These are phyloP conservation scores for Nymphaea colorata DNA, from an alignment of 164 flowering plant genomes.

Conservation along the genomic window DNA sequence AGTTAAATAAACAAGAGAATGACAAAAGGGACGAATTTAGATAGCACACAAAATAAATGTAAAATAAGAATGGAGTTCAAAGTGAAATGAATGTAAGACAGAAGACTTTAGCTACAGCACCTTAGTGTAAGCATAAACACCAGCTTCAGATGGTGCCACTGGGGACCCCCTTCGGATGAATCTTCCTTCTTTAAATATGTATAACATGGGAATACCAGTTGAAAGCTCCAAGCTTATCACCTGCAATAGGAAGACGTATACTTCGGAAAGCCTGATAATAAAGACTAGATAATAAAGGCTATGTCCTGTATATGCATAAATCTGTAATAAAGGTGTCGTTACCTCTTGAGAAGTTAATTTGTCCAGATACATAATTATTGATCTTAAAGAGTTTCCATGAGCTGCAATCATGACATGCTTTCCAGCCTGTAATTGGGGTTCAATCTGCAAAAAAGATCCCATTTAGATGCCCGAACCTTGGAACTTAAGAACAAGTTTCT, in stretches of 20 bases:
- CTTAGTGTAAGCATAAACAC: slow-evolving; percentile 96
- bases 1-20: too few relatives aligned
- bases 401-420: slow-evolving; percentile 97
- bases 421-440: slow-evolving; percentile 66
- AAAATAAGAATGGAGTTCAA: too few relatives aligned
- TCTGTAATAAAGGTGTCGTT: neutral
- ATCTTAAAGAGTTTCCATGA: slow-evolving; percentile 93
- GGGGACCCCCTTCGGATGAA: slow-evolving; percentile 96
- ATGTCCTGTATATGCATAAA: neutral
- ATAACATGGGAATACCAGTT: slow-evolving; percentile 96
- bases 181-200: slow-evolving; percentile 80
- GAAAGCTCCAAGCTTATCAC: slow-evolving; percentile 90
- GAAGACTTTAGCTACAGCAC: slow-evolving; percentile 18
- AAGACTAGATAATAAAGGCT: neutral
- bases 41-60: too few relatives aligned
- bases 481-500: neutral
- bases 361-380: slow-evolving; percentile 99
- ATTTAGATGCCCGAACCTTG: neutral
- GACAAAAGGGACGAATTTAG: too few relatives aligned
- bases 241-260: slow-evolving; percentile 20
- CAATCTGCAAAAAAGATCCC: slow-evolving; percentile 45
- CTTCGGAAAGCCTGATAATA: neutral
- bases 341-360: slow-evolving; percentile 95
- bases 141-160: slow-evolving; percentile 80
- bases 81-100: too few relatives aligned